Conservation (phyloP, 169 alveolate species). For the Eimeria tenella region DNA sequence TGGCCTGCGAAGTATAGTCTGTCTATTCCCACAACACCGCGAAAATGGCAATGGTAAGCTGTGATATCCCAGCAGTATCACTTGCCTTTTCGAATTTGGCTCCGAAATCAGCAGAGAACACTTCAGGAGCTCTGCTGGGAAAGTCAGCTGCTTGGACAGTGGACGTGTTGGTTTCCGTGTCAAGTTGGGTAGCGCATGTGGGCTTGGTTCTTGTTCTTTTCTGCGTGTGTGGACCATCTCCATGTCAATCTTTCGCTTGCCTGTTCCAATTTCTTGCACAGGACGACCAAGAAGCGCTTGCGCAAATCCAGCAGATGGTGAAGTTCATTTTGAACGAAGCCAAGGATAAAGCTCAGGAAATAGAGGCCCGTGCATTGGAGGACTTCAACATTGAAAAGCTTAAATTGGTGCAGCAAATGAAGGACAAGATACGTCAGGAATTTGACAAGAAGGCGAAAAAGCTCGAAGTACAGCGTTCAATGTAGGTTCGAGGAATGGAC, state of each 20-base stretch:
- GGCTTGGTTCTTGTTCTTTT: too few relatives aligned
- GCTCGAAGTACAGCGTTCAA: slow-evolving; percentile 85
- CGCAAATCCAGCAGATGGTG: slow-evolving; percentile 95
- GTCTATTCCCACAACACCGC: neutral
- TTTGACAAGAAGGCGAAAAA: slow-evolving; percentile 86
- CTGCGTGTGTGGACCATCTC: too few relatives aligned
- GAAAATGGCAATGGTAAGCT: slow-evolving; percentile 72
- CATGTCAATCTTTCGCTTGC: too few relatives aligned
- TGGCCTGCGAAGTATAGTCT: slow-evolving; percentile 63
- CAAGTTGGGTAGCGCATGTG: too few relatives aligned
- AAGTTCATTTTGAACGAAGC: slow-evolving; percentile 96
- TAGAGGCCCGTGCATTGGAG: slow-evolving; percentile 94
- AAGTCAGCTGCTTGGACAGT: too few relatives aligned
- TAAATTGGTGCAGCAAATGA: slow-evolving; percentile 92
- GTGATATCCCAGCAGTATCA: too few relatives aligned
- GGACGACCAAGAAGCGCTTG: slow-evolving; percentile 95
- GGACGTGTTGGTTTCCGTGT: too few relatives aligned
- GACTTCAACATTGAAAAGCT: slow-evolving; percentile 95
- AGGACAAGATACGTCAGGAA: slow-evolving; percentile 92
- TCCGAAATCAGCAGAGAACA: too few relatives aligned
- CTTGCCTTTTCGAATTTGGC: too few relatives aligned
- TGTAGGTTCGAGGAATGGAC: slow-evolving; percentile 40
- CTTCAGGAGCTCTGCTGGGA: too few relatives aligned
- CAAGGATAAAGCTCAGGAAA: slow-evolving; percentile 95
- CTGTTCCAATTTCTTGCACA: neutral